phyloP scores from a whole-genome alignment of 148 eudicot species.

The Rhododendron vialii region DNA sequence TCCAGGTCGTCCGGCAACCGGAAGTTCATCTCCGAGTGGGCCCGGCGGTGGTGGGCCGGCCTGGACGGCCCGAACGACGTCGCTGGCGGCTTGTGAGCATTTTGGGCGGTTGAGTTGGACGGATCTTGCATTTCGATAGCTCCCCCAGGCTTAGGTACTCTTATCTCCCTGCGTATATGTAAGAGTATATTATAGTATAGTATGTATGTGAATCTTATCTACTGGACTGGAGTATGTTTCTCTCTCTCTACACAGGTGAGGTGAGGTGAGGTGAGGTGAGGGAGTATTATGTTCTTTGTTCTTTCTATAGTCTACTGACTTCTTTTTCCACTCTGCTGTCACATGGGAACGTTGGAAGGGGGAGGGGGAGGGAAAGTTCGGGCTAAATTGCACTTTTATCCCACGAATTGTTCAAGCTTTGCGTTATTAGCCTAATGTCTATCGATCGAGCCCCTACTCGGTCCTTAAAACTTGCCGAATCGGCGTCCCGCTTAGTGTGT shows the following conservation, averaged over 20 bases:
- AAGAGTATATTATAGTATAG: background rate
- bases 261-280: background rate
- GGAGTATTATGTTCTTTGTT: background rate
- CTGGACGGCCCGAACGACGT: slow-evolving; percentile 11
- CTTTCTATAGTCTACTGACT: background rate
- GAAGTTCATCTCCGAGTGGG: slow-evolving; percentile 57
- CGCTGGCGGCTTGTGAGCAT: slow-evolving; percentile 1
- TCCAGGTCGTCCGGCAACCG: slow-evolving; percentile 54
- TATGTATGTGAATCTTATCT: background rate
- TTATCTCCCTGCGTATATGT: background rate
- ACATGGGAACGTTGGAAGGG: slow-evolving; percentile 9
- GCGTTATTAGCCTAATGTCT: background rate
- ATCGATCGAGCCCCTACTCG: background rate
- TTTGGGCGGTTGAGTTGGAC: slow-evolving; percentile 10
- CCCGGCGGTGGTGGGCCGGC: slow-evolving; percentile 48
- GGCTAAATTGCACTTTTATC: background rate
- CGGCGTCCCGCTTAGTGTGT: background rate
- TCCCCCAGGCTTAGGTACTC: background rate
- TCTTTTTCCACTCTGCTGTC: background rate
- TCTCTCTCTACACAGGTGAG: background rate
- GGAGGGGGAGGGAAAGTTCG: background rate
- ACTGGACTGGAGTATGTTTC: background rate
- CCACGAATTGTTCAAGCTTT: background rate
- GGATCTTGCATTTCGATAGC: slow-evolving; percentile 24
- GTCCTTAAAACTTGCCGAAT: background rate